Evolutionary conservation across 2,329 filamentous ascomycete species (phyloP).

Genomic region (Colletotrichum sp.): DNA sequence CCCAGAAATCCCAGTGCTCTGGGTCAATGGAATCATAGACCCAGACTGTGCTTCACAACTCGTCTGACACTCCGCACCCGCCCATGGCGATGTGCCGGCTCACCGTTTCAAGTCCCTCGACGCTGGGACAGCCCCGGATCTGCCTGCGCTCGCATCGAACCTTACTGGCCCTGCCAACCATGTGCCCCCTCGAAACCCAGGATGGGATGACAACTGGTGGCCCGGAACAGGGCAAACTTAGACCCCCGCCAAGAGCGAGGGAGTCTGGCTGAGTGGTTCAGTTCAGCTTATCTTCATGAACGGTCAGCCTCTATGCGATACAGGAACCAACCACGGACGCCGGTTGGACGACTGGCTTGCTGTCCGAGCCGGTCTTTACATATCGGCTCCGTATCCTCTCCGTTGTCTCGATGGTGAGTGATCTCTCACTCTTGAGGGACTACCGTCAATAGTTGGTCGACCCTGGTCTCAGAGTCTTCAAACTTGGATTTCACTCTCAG

Average conservation of each 20-base stretch:
- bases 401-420: neutral
- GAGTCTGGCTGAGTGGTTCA: neutral
- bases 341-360: neutral
- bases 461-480: neutral
- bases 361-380: neutral
- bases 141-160: conserved; percentile 1
- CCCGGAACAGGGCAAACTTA: neutral
- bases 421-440: neutral
- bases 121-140: conserved; percentile 14
- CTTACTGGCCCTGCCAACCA: neutral
- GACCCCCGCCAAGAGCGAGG: neutral
- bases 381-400: neutral
- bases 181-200: neutral
- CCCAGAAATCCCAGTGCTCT: neutral
- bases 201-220: conserved; percentile 13
- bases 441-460: neutral
- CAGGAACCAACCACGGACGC: neutral
- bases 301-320: neutral
- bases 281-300: neutral
- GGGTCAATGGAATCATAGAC: neutral
- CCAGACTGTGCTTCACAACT: neutral
- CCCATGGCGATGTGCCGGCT: neutral
- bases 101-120: neutral
- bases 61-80: neutral
- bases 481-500: neutral